Base-by-base conservation (phyloP, 2,329 filamentous ascomycete genomes). In the Cladophialophora psammophila region DNA sequence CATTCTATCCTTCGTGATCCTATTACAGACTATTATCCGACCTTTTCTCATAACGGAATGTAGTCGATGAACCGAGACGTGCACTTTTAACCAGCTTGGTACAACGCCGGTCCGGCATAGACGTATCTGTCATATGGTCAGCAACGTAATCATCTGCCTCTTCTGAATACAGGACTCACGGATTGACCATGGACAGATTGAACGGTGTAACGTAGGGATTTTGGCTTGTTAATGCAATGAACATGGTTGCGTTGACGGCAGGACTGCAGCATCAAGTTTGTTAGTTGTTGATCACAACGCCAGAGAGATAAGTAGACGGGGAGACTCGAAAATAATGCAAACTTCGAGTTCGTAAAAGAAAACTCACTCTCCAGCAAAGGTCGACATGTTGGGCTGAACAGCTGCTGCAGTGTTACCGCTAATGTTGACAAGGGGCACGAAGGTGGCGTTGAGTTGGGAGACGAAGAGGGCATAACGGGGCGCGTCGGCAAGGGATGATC, bases 391-490 rank as follows among this genome's bases (percentile, higher is more conserved):
- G 0, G 92, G 92, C 82, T 96, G 91, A 68, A 89, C 87, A 0
- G 91, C 92, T 75, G 83, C 90, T 0, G 89, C 91, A 2, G 80
- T 80, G 64, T 85, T 85, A 3, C 81, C 78, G 1, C 83, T 86
- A 3, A 86, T 74, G 62, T 87, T 81, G n/a, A 78, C 76, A n/a
- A 91, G 76, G 0, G 84, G 81, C 1, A 88, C 85, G 75, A 91
- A 91, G 0, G 92, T 95, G 12, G 91, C 82, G 69, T 91, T 93
- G 18, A 95, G 81, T 81, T 95, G 92, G 0, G 84, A 85, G 1
- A 91, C 90, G 91, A 92, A 96, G 0, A 88, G 86, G 0, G 92
- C 91, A 71, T 85, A 96, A 65, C 81, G 79, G 0, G 92, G 90
- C 3, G 77, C 72, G 1, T 83, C 83, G 0, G 89, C 90, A 18